These are phyloP conservation scores for Cystofilobasidium bisporidii DNA, from an alignment of 768 basidiomycete species.

Conservation along the genomic window DNA sequence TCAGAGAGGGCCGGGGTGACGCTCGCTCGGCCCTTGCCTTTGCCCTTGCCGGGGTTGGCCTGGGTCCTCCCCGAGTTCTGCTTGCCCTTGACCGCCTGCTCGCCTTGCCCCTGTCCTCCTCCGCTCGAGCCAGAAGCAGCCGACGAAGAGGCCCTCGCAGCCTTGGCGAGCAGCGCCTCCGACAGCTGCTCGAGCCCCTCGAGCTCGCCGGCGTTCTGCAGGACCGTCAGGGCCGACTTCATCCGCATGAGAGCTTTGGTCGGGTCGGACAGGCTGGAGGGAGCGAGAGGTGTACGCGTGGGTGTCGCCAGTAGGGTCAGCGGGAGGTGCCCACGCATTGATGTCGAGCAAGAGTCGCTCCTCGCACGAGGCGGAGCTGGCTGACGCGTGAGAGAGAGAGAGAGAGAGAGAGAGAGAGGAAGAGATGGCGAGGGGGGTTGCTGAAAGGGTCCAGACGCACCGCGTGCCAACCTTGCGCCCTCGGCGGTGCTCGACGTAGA, in stretches of 20 bases:
- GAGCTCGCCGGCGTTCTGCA: neutral
- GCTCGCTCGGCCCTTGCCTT: neutral
- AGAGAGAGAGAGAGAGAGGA: no score
- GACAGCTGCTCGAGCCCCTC: neutral
- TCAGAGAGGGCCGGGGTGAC: neutral
- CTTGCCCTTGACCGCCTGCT: neutral
- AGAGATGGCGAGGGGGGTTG: no score
- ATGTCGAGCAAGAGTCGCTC: no score
- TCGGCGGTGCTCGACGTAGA: slow-evolving; percentile 3
- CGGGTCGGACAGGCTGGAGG: slow-evolving; percentile 9
- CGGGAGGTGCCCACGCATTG: neutral
- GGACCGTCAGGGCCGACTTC: slow-evolving; percentile 16
- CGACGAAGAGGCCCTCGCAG: neutral
- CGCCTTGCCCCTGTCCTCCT: neutral
- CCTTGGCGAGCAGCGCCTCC: neutral
- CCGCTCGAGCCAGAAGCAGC: no score
- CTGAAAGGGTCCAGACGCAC: neutral
- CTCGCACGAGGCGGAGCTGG: no score
- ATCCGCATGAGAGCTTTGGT: slow-evolving; percentile 25
- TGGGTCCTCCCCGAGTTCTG: neutral
- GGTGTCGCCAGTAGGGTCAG: no score
- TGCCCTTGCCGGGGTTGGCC: neutral
- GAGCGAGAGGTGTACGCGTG: neutral
- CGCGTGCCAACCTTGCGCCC: slow-evolving; percentile 22
- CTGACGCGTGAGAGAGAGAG: neutral